Evolutionary conservation across 495 filamentous ascomycete genomes (phyloP).

Genomic region (Platismatia glauca): DNA sequence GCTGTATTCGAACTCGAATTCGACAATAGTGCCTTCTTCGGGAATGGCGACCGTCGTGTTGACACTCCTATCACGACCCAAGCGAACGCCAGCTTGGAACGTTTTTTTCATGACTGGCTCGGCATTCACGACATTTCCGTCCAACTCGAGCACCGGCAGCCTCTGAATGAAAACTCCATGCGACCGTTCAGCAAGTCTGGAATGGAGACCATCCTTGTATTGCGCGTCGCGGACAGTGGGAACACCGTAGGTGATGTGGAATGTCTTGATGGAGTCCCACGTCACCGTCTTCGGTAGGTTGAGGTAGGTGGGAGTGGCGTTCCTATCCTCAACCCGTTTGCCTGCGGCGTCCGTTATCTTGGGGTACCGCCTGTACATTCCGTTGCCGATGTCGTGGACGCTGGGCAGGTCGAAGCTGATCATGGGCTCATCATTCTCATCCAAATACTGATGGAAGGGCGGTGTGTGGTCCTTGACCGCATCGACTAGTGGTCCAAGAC

Average conservation of each 20-base stretch:
- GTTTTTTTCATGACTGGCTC: background rate
- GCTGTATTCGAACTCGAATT: background rate
- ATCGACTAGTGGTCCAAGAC: background rate
- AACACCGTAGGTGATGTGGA: background rate
- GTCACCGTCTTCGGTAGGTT: background rate
- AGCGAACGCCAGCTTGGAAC: background rate
- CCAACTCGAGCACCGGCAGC: background rate
- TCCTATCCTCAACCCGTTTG: background rate
- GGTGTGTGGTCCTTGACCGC: background rate
- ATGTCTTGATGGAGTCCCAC: background rate
- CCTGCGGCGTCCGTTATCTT: background rate
- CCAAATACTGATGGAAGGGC: background rate
- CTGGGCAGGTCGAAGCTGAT: background rate
- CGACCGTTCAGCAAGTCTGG: background rate
- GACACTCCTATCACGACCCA: background rate
- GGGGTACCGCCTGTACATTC: background rate
- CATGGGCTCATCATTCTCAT: background rate
- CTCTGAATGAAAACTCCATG: background rate
- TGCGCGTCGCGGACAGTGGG: background rate
- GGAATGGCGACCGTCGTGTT: too few relatives aligned
- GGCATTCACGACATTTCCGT: background rate
- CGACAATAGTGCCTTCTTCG: background rate
- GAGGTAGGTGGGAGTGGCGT: background rate
- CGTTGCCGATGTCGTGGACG: background rate
- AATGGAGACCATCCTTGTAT: background rate